phyloP scores from a whole-genome alignment of 345 rosid species.

The Rhodamnia argentea region DNA sequence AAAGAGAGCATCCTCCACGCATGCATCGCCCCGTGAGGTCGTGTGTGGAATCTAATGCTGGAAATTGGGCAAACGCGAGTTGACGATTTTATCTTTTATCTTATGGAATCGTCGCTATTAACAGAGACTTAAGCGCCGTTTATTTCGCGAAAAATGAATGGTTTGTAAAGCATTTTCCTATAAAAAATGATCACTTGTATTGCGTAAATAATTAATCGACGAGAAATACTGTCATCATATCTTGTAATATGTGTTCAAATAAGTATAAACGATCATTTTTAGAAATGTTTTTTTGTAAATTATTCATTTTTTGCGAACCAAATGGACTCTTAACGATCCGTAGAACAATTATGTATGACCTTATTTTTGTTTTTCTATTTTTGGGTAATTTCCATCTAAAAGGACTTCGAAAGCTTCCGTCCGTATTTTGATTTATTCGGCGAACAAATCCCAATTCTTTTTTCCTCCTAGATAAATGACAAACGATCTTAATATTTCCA shows the following conservation, averaged over 20 bases:
- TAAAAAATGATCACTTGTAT: no score
- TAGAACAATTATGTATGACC: neutral
- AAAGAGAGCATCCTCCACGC: neutral
- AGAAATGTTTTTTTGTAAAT: no score
- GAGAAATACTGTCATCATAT: no score
- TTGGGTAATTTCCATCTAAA: neutral
- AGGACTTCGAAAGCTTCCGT: neutral
- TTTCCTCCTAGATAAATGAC: neutral
- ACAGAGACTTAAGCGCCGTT: no score
- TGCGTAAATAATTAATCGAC: no score
- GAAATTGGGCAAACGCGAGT: neutral
- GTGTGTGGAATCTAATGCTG: constrained; percentile 17
- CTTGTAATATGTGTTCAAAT: no score
- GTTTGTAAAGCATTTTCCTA: no score
- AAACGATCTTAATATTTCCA: neutral
- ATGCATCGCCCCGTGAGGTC: neutral
- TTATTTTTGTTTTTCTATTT: neutral
- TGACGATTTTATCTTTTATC: neutral
- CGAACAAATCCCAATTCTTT: neutral
- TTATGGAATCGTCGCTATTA: neutral
- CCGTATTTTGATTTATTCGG: neutral
- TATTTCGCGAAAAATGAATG: no score
- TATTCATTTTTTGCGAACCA: no score
- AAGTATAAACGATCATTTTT: no score
- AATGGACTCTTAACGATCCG: no score